These are phyloP conservation scores for Coniochaeta sp. DNA, from an alignment of 2,329 filamentous ascomycete genomes.

Conservation along the genomic window DNA sequence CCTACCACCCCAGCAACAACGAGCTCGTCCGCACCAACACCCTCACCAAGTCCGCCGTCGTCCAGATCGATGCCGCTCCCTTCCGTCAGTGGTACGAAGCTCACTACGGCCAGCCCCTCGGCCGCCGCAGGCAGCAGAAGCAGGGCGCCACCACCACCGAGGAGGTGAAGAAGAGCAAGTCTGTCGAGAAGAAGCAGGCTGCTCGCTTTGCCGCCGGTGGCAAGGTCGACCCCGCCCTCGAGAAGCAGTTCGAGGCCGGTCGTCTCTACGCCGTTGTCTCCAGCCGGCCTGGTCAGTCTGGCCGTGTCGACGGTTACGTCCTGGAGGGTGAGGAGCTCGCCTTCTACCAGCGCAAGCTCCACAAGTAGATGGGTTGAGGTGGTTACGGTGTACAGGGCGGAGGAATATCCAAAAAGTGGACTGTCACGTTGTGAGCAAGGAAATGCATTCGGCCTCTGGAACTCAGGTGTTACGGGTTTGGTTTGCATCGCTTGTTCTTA, in stretches of 20 bases:
- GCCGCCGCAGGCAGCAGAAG: slow-evolving; percentile 88
- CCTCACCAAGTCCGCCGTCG: slow-evolving; percentile 96
- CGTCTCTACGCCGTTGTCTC: slow-evolving; percentile 91
- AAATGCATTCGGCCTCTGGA: slow-evolving; percentile 8
- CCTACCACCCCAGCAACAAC: slow-evolving; percentile 99
- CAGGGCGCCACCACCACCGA: slow-evolving; percentile 54
- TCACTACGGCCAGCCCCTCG: slow-evolving; percentile 89
- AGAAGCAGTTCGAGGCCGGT: slow-evolving; percentile 99
- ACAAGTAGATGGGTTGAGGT: slow-evolving; percentile 65
- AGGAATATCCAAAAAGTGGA: slow-evolving; percentile 1
- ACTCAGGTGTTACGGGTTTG: slow-evolving; percentile 3
- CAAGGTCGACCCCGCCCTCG: slow-evolving; percentile 88
- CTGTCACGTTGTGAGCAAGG: slow-evolving; percentile 1
- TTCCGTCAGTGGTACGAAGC: slow-evolving; percentile 99
- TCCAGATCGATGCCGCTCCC: slow-evolving; percentile 96
- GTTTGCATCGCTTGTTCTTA: slow-evolving; percentile 2
- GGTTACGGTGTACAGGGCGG: background rate
- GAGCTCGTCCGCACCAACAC: slow-evolving; percentile 99
- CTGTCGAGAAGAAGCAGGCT: slow-evolving; percentile 93
- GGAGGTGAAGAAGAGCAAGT: slow-evolving; percentile 88
- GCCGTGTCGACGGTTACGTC: slow-evolving; percentile 94
- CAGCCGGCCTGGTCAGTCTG: slow-evolving; percentile 92
- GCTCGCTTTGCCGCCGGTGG: slow-evolving; percentile 72
- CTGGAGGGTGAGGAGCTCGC: slow-evolving; percentile 98
- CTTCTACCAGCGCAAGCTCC: slow-evolving; percentile 99